Evolutionary conservation across 192 early-diverging fungal genomes (phyloP).

Genomic region (Linnemannia zychae): DNA sequence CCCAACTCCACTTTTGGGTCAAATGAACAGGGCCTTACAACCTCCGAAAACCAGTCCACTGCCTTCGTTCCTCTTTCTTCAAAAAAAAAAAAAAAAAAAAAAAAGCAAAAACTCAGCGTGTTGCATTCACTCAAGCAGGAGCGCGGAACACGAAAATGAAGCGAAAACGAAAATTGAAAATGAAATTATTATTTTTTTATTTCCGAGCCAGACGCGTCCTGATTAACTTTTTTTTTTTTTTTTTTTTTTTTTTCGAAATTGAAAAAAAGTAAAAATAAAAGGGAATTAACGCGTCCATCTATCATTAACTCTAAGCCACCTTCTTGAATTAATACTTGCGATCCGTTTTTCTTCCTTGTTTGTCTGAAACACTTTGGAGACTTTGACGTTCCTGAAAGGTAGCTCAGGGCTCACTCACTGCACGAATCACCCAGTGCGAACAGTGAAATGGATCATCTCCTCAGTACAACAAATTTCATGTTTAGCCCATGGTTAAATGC

Average conservation of each 20-base stretch:
- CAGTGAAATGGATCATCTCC: too few species aligned
- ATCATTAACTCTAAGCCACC: not conserved
- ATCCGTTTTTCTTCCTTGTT: not conserved
- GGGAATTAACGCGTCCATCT: not conserved
- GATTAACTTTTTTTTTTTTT: not conserved
- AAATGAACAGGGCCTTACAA: not conserved
- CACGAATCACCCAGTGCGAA: too few species aligned
- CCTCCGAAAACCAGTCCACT: not conserved
- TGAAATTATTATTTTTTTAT: constrained; percentile 6
- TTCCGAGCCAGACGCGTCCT: constrained; percentile 1
- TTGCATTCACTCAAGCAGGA: not conserved
- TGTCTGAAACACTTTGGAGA: not conserved
- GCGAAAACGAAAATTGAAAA: not conserved
- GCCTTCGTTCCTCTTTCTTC: not conserved
- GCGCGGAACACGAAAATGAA: constrained; percentile 2
- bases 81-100: not conserved
- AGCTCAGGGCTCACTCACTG: not conserved
- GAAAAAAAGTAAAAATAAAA: not conserved
- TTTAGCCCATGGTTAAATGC: too few species aligned
- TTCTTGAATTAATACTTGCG: not conserved
- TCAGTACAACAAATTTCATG: too few species aligned
- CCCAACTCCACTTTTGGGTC: constrained; percentile 3
- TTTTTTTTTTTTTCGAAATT: not conserved
- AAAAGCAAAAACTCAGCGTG: not conserved
- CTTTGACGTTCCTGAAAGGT: not conserved